Evolutionary conservation across 1,284 basidiomycete genomes (phyloP).

Genomic region (Coniferiporia sulphurascens): DNA sequence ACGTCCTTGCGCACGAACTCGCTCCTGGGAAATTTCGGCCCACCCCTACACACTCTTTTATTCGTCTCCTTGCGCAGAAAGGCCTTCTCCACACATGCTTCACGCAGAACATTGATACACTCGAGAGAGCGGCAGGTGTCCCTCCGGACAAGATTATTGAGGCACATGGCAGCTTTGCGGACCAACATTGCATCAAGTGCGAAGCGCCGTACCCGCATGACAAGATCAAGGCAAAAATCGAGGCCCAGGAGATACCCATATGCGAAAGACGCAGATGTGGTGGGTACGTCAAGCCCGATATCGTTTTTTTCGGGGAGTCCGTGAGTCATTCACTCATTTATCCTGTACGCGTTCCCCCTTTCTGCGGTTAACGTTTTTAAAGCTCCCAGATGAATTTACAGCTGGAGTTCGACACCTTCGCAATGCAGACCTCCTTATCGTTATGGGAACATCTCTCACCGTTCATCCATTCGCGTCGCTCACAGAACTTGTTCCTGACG

Average conservation of each 20-base stretch:
- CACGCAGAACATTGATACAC: conserved; percentile 90
- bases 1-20: conserved; percentile 84
- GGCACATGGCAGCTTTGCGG: conserved; percentile 91
- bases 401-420: conserved; percentile 42
- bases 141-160: conserved; percentile 76
- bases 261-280: conserved; percentile 51
- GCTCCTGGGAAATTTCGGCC: conserved; percentile 87
- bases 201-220: conserved; percentile 51
- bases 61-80: conserved; percentile 69
- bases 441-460: conserved; percentile 89
- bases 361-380: neutral
- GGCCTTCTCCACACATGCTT: conserved; percentile 70
- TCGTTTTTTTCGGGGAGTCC: conserved; percentile 91
- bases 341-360: too few relatives aligned
- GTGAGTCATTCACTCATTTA: conserved; percentile 34
- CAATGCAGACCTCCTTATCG: conserved; percentile 79
- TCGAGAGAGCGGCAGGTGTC: conserved; percentile 84
- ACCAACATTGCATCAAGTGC: conserved; percentile 78
- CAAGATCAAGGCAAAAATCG: conserved; percentile 62
- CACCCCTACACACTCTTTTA: conserved; percentile 87
- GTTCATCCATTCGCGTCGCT: conserved; percentile 75
- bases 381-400: conserved; percentile 61
- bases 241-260: conserved; percentile 53
- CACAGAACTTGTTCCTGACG: conserved; percentile 40
- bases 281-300: conserved; percentile 85